Percentiles rank a stretch among this genome's conserved stretches.
These are phyloP conservation scores for Exserohilum turcica DNA, from an alignment of 2,329 filamentous ascomycete genomes.

Conservation along the genomic window DNA sequence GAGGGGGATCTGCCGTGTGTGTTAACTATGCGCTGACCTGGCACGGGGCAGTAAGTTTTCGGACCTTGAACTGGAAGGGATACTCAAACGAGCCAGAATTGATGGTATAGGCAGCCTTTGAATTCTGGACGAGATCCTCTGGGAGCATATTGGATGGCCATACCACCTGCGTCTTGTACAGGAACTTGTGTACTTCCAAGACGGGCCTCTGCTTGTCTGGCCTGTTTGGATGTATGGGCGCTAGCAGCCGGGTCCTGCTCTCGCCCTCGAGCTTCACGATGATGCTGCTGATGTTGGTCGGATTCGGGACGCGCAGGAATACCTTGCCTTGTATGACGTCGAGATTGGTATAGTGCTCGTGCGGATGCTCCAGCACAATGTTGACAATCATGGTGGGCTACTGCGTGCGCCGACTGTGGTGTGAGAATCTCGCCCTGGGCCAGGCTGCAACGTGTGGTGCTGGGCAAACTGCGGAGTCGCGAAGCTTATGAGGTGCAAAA, in stretches of 20 bases:
- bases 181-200: conserved; percentile 64
- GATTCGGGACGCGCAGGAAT: conserved; percentile 50
- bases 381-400: conserved; percentile 56
- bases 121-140: conserved; percentile 46
- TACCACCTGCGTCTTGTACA: conserved; percentile 75
- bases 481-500: conserved; percentile 18
- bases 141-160: conserved; percentile 63
- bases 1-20: conserved; percentile 56
- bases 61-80: conserved; percentile 77
- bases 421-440: conserved; percentile 1
- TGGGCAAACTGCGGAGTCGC: conserved; percentile 23
- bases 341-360: conserved; percentile 79
- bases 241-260: conserved; percentile 68
- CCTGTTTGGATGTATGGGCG: conserved; percentile 50
- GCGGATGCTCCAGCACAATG: conserved; percentile 67
- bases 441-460: conserved; percentile 8
- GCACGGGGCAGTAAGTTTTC: conserved; percentile 32
- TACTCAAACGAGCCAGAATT: conserved; percentile 75
- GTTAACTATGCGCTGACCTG: neutral
- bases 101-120: conserved; percentile 61
- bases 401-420: conserved; percentile 1
- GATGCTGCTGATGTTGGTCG: conserved; percentile 59
- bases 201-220: conserved; percentile 53
- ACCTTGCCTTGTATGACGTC: conserved; percentile 70
- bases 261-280: conserved; percentile 85